phyloP scores from a whole-genome alignment of 177 flowering plant species.

The Telopea speciosissima region DNA sequence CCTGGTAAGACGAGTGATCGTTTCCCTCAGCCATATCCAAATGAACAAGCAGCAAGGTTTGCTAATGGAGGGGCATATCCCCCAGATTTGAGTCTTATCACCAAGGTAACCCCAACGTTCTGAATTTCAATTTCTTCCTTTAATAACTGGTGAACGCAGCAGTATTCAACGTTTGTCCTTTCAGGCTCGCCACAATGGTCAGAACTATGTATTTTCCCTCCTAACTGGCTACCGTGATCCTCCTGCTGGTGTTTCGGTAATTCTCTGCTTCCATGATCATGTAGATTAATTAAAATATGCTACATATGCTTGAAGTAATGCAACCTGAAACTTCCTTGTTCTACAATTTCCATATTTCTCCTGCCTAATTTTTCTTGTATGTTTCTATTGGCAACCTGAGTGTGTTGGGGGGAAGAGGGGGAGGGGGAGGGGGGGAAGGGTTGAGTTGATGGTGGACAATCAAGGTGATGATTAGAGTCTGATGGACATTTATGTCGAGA shows the following conservation, averaged over 20 bases:
- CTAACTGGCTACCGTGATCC: slow-evolving; percentile 56
- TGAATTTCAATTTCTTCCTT: not conserved
- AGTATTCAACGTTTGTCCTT: slow-evolving; percentile 7
- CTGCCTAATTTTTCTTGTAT: too few species aligned
- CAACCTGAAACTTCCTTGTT: not conserved
- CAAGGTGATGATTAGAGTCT: too few species aligned
- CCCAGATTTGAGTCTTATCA: slow-evolving; percentile 51
- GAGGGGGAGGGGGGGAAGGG: too few species aligned
- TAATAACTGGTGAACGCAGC: not conserved
- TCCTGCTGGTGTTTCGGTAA: slow-evolving; percentile 50
- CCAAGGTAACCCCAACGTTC: slow-evolving; percentile 27
- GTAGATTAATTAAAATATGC: not conserved
- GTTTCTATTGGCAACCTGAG: too few species aligned
- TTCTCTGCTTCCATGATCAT: slow-evolving; percentile 1
- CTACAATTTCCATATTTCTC: not conserved
- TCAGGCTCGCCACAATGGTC: slow-evolving; percentile 62
- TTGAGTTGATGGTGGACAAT: too few species aligned
- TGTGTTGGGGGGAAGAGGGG: too few species aligned
- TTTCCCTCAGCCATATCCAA: slow-evolving; percentile 47
- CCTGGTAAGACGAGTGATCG: slow-evolving; percentile 54
- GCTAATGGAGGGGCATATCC: slow-evolving; percentile 61
- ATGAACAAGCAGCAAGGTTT: slow-evolving; percentile 54
- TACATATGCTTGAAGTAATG: not conserved
- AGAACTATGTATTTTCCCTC: slow-evolving; percentile 51
- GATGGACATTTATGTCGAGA: too few species aligned